Percentiles rank a stretch among this genome's conserved stretches.
Evolutionary conservation across 208 protist species (phyloP).

Genomic region (Acanthamoeba triangularis): DNA sequence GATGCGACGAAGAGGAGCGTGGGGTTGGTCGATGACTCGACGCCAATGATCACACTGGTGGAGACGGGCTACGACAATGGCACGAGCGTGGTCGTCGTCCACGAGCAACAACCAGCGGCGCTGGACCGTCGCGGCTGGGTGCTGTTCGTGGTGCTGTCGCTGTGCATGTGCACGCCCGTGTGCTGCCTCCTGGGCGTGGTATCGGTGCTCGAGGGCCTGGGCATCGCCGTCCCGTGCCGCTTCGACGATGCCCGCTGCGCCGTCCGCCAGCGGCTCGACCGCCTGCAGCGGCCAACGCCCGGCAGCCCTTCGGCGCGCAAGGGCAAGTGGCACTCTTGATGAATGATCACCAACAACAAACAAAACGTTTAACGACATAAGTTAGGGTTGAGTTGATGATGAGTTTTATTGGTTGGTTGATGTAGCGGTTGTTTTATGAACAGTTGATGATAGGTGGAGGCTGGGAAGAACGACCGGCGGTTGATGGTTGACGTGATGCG

Average conservation of each 20-base stretch:
- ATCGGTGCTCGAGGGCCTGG: not conserved
- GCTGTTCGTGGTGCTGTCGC: not conserved
- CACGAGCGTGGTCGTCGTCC: not conserved
- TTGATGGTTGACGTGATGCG: too few species aligned
- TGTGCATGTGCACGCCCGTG: not conserved
- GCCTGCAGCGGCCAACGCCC: not conserved
- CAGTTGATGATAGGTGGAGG: not conserved
- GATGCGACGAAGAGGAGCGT: not conserved
- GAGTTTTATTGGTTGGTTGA: not conserved
- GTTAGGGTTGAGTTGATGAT: not conserved
- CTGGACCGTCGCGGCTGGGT: not conserved
- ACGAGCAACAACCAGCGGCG: not conserved
- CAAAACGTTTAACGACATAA: not conserved
- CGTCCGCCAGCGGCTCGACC: not conserved
- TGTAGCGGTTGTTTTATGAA: not conserved
- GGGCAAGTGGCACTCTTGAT: not conserved
- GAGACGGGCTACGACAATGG: not conserved
- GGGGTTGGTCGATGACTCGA: not conserved
- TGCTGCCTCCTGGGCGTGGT: not conserved
- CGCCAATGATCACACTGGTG: not conserved
- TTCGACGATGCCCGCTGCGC: not conserved
- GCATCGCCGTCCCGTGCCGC: not conserved
- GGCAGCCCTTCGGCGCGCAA: not conserved
- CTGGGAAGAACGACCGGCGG: too few species aligned
- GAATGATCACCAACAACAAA: not conserved